Base-by-base conservation (phyloP, 75 land plant species). In the Cunninghamia lanceolata region DNA sequence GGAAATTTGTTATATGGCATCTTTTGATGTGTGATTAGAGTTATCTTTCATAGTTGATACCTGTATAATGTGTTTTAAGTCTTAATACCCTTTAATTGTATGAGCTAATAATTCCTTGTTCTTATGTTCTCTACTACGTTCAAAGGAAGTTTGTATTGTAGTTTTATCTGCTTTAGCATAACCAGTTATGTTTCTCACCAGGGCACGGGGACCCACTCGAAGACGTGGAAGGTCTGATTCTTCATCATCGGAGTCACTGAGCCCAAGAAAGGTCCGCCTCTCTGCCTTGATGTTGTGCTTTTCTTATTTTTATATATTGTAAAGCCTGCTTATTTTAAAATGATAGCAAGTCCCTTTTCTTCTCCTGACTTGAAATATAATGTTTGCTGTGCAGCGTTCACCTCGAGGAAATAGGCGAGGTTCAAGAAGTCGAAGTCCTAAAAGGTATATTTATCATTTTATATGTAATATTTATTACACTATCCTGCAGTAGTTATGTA, bases 391-490 rank as follows among this genome's bases (percentile, higher is more conserved):
- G 19, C 81, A 56, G 25, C 25, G 70, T 68, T 88, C 84, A n/a
- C 85, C 88, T 63, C 90, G 94, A 92, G 95, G 87, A n/a, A 89
- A 82, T 59, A 91, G 84, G 89, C 93, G 88, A 88, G 85, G 84
- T 36, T 94, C 99, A 76, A 93, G 91, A 87, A 97, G 96, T 87
- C 94, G 95, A 59, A 94, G 96, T 86, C 99, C 99, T 34, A 92
- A 91, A 88, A 97, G 96, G 99, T 97, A 88, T 53, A 59, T 59
- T 42, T 81, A 54, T 40, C 17, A 40, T 70, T 47, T 28, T 32
- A n/a, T 43, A 36, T 6, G 50, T 39, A 34, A 2, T 71, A 2
- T 42, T 80, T 84, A 38, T 34, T 54, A 30, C 30, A 28, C 30
- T 42, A 32, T 46, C 47, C 13, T 56, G 32, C 86, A 45, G 21